These are phyloP conservation scores for Staphylotrichum tortipilum DNA, from an alignment of 495 filamentous ascomycete species.

Conservation along the genomic window DNA sequence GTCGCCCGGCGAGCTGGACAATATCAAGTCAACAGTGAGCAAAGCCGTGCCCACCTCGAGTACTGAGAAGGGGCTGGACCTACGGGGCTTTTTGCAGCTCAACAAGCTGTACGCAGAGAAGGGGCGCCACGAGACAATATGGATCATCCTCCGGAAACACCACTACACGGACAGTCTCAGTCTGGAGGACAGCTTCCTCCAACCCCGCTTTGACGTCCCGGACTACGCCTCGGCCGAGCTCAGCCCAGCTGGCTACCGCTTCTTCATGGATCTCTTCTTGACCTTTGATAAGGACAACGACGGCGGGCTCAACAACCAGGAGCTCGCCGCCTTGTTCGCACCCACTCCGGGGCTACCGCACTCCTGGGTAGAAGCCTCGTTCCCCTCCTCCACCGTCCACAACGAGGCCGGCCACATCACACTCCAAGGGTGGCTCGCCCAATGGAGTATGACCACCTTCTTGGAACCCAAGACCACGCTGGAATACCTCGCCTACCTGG, in stretches of 20 bases:
- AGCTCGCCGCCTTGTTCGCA: slow-evolving; percentile 79
- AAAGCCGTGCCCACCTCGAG: slow-evolving; percentile 56
- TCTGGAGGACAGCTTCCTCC: slow-evolving; percentile 82
- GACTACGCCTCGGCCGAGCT: slow-evolving; percentile 86
- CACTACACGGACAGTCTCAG: slow-evolving; percentile 93
- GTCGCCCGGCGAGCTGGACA: slow-evolving; percentile 65
- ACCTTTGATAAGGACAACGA: slow-evolving; percentile 96
- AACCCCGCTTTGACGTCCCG: slow-evolving; percentile 89
- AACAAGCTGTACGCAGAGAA: slow-evolving; percentile 97
- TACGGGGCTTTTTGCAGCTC: slow-evolving; percentile 72
- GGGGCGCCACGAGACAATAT: slow-evolving; percentile 95
- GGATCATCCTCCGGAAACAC: slow-evolving; percentile 91
- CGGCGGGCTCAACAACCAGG: slow-evolving; percentile 77
- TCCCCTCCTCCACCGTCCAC: slow-evolving; percentile 87
- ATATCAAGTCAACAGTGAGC: slow-evolving; percentile 77
- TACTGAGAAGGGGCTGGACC: slow-evolving; percentile 64
- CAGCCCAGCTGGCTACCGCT: slow-evolving; percentile 88
- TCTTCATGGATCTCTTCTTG: slow-evolving; percentile 94
- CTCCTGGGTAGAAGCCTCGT: slow-evolving; percentile 76
- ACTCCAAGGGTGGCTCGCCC: slow-evolving; percentile 93
- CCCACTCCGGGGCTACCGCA: slow-evolving; percentile 83
- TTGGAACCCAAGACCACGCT: slow-evolving; percentile 88
- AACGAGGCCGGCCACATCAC: slow-evolving; percentile 95
- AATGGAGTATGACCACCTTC: slow-evolving; percentile 99
- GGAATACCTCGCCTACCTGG: slow-evolving; percentile 90